Evolutionary conservation across 192 early-diverging fungal species (phyloP), one percentile per base, ranked within the genome.

Genomic region (Chytriomyces sp.): DNA sequence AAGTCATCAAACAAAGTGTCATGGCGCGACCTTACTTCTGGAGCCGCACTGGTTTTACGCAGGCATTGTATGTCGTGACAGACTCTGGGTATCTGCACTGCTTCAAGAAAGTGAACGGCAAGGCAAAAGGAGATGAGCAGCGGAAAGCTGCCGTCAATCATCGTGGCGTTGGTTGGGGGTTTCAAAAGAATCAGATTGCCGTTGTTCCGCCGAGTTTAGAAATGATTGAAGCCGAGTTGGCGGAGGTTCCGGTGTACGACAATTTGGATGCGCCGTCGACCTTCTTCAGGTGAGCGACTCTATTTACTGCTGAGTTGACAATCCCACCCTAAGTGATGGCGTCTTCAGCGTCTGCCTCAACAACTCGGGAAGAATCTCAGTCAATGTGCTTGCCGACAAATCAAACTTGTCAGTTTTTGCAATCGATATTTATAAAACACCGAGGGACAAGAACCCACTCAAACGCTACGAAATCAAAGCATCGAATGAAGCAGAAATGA

Each of bases 41-140:
- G 61, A 28, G 65, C 16, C 26, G 67, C 6, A 69, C 69, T 24
- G 79, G 63, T 20, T 83, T 81, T 81, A 67, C 61, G 7, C 82
- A 77, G 3, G 71, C 77, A 8, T 60, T 73, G 47, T 64, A 50
- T 72, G 77, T 83, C 9, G 35, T 83, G 6, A 83, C 82, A 24
- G 82, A 83, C 26, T 71, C 70, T 64, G 82, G 82, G 3, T 83
- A 74, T 50, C 67, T 83, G 45, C 82, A 83, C 49, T 79, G 81
- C 45, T 83, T 83, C 44, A 74, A 83, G 46, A 60, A 70, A 43
- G 78, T 45, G 23, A 70, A 78, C 43, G 60, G 77, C 35, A 16
- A 49, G 26, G 66, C 72, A 61, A 13, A 43, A 66, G 71, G 57
- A 65, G 72, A 64, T 26, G 62, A 47, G 43, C 20, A 5, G 10